Percentiles rank a stretch among this genome's conserved stretches.
phyloP scores from a whole-genome alignment of 2,329 filamentous ascomycete genomes.

The Penicillium sp. region DNA sequence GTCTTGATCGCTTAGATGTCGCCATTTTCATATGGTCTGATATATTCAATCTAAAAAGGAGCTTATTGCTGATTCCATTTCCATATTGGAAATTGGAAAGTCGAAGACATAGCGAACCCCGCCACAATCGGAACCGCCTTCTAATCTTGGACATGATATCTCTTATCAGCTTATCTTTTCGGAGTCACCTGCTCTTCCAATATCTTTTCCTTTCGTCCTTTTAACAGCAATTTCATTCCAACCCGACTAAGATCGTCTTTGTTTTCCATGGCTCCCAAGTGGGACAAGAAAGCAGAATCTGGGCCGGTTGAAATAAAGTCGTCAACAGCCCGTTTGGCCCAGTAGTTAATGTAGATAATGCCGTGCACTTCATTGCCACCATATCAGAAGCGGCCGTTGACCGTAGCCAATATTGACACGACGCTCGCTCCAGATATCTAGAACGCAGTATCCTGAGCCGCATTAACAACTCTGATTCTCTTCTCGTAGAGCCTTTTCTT shows the following conservation, averaged over 20 bases:
- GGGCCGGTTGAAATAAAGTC: neutral
- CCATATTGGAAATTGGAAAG: neutral
- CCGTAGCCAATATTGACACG: neutral
- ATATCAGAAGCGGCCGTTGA: neutral
- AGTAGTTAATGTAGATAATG: no score
- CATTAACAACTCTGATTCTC: neutral
- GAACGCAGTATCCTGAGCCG: neutral
- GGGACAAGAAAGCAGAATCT: neutral
- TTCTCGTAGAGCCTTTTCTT: neutral
- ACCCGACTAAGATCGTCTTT: neutral
- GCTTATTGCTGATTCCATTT: neutral
- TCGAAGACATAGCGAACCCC: constrained; percentile 3
- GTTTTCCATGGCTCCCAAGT: neutral
- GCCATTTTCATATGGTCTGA: constrained; percentile 6
- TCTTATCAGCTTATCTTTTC: constrained; percentile 6
- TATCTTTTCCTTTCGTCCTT: neutral
- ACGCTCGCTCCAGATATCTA: neutral
- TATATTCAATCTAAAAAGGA: neutral
- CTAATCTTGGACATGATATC: neutral
- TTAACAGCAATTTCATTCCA: neutral
- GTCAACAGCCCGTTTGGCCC: neutral
- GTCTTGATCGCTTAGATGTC: constrained; percentile 11
- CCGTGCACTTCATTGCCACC: neutral
- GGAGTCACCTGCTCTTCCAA: neutral
- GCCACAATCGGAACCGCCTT: constrained; percentile 12